phyloP scores from a whole-genome alignment of 495 filamentous ascomycete species.

The Parachaetomium inaequale region DNA sequence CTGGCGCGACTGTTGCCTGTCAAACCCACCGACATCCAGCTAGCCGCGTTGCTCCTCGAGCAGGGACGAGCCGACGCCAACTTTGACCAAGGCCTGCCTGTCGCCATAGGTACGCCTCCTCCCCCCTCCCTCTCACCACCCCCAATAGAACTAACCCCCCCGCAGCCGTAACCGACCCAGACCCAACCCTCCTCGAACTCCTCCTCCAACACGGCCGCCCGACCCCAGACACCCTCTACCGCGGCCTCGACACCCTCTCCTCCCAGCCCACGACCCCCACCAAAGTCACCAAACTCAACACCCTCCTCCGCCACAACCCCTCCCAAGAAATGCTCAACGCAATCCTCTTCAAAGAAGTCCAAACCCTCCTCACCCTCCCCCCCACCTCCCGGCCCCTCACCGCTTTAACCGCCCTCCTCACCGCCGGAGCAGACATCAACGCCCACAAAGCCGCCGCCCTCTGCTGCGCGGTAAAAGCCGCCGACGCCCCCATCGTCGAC shows the following conservation, averaged over 20 bases:
- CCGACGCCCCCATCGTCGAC: constrained; percentile 39
- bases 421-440: constrained; percentile 45
- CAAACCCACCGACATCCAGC: constrained; percentile 38
- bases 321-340: constrained; percentile 33
- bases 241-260: constrained; percentile 33
- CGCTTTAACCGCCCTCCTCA: constrained; percentile 36
- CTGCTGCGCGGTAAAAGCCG: constrained; percentile 37
- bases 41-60: constrained; percentile 39
- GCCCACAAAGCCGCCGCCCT: constrained; percentile 42
- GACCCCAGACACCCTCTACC: constrained; percentile 30
- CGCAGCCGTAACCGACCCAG: constrained; percentile 34
- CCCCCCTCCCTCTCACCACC: too few relatives aligned
- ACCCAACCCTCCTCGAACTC: constrained; percentile 41
- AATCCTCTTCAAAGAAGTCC: constrained; percentile 42
- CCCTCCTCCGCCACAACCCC: constrained; percentile 36
- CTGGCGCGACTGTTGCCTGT: constrained; percentile 31
- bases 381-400: constrained; percentile 28
- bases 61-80: constrained; percentile 45
- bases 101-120: constrained; percentile 28
- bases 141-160: constrained; percentile 4
- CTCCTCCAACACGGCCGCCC: constrained; percentile 42
- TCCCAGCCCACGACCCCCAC: constrained; percentile 30
- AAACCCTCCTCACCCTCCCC: constrained; percentile 33
- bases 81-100: constrained; percentile 34
- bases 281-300: constrained; percentile 39